Evolutionary conservation across 2,329 filamentous ascomycete species (phyloP).

Genomic region (Fusarium pilosicola): DNA sequence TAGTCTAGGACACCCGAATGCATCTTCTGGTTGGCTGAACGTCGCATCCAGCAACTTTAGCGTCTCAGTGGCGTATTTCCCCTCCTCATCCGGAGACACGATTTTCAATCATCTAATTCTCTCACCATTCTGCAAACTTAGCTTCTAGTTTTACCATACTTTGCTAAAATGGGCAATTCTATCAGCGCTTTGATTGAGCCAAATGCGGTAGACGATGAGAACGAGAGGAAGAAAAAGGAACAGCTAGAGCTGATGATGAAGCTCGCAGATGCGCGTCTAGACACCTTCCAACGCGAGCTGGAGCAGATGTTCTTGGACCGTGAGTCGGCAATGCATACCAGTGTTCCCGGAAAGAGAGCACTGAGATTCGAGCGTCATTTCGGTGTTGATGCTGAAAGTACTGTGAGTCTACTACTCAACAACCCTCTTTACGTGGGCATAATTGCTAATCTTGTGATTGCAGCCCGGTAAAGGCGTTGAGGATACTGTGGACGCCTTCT

Average conservation of each 20-base stretch:
- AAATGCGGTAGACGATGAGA: not conserved
- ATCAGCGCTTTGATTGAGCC: not conserved
- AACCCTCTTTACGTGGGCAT: fast-evolving
- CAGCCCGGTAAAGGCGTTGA: not conserved
- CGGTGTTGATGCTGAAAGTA: not conserved
- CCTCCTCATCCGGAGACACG: not conserved
- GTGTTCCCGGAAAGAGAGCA: not conserved
- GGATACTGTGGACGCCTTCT: not conserved
- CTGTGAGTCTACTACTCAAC: not conserved
- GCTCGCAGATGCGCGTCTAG: not conserved
- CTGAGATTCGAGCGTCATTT: not conserved
- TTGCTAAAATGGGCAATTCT: not conserved
- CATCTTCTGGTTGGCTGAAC: not conserved
- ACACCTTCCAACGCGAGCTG: not conserved
- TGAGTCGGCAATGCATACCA: not conserved
- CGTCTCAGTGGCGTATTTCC: not conserved
- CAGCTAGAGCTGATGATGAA: not conserved
- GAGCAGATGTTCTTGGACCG: not conserved
- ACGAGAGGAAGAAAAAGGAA: not conserved
- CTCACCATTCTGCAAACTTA: not conserved
- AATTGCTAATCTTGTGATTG: not conserved
- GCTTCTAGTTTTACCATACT: not conserved
- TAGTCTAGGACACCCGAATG: not conserved
- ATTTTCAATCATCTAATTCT: not conserved
- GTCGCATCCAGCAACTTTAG: not conserved